Evolutionary conservation across 768 basidiomycete species (phyloP).

Genomic region (Crassisporium funariophilum): DNA sequence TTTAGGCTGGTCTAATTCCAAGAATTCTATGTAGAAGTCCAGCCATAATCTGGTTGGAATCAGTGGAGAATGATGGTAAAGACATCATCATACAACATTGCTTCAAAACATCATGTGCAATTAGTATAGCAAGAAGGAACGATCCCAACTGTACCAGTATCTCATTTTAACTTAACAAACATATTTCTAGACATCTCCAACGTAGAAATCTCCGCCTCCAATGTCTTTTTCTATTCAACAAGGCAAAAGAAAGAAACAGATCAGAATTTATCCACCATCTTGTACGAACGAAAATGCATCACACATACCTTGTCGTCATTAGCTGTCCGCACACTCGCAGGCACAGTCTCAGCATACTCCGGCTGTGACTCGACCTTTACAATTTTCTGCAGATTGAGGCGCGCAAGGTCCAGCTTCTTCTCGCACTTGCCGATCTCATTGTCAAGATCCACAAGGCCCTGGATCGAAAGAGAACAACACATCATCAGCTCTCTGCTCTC

Average conservation of each 20-base stretch:
- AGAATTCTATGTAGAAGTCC: no score
- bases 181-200: slow-evolving; percentile 71
- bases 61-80: no score
- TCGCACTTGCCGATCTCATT: slow-evolving; percentile 86
- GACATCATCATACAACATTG: no score
- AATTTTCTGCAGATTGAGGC: slow-evolving; percentile 74
- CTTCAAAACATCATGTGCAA: no score
- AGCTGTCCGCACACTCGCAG: slow-evolving; percentile 67
- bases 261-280: slow-evolving; percentile 1
- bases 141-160: no score
- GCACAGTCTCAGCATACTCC: slow-evolving; percentile 81
- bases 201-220: slow-evolving; percentile 80
- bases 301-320: slow-evolving; percentile 82
- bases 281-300: slow-evolving; percentile 10
- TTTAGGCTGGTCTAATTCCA: no score
- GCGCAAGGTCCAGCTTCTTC: slow-evolving; percentile 82
- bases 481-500: no score
- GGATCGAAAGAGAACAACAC: slow-evolving; percentile 1
- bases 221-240: slow-evolving; percentile 59
- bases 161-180: slow-evolving; percentile 68
- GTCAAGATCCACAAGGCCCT: slow-evolving; percentile 91
- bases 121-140: no score
- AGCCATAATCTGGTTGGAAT: no score
- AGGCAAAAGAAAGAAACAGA: slow-evolving; percentile 3
- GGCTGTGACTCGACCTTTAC: slow-evolving; percentile 68